A percentile compares a stretch with the other conserved stretches of the same genome.
Conservation (phyloP, 306 rosid species). For the Erythrophleum fordii region DNA sequence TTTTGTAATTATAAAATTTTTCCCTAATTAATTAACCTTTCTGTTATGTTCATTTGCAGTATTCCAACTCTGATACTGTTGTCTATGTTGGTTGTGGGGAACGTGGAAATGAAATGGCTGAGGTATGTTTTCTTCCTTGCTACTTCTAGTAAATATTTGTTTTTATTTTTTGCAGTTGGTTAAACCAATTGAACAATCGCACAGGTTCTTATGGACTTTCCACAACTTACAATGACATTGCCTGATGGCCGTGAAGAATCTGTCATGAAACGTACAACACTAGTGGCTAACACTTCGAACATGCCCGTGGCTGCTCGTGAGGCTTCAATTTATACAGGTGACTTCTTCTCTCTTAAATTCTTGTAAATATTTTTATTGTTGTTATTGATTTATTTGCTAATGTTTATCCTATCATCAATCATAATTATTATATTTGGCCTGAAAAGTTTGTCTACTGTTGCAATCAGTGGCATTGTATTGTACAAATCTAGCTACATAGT, state of each 20-base stretch:
- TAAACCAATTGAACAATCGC: slow-evolving; percentile 30
- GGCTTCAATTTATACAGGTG: slow-evolving; percentile 99
- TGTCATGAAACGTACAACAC: slow-evolving; percentile 99
- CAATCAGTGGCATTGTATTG: slow-evolving; percentile 20
- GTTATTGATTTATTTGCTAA: slow-evolving; percentile 8
- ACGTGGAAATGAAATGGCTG: slow-evolving; percentile 99
- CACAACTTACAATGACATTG: slow-evolving; percentile 99
- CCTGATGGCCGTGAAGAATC: slow-evolving; percentile 99
- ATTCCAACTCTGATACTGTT: slow-evolving; percentile 95
- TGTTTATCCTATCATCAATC: slow-evolving; percentile 7
- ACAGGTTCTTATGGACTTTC: slow-evolving; percentile 99
- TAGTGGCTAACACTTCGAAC: slow-evolving; percentile 99
- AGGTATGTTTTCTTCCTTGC: slow-evolving; percentile 48
- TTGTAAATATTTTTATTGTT: not conserved
- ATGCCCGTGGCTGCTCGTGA: slow-evolving; percentile 99
- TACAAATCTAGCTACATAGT: slow-evolving; percentile 14
- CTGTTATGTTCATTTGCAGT: slow-evolving; percentile 56
- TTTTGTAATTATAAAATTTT: slow-evolving; percentile 8
- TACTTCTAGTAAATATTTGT: slow-evolving; percentile 7
- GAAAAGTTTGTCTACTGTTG: slow-evolving; percentile 28
- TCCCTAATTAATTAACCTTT: slow-evolving; percentile 14
- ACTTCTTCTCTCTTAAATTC: slow-evolving; percentile 30
- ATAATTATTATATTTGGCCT: slow-evolving; percentile 9
- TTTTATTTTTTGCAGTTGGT: slow-evolving; percentile 26
- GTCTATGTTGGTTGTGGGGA: slow-evolving; percentile 99